Evolutionary conservation across 176 grass and related monocot species (phyloP), one percentile per base, ranked within the genome.

Genomic region (Musa acuminata): DNA sequence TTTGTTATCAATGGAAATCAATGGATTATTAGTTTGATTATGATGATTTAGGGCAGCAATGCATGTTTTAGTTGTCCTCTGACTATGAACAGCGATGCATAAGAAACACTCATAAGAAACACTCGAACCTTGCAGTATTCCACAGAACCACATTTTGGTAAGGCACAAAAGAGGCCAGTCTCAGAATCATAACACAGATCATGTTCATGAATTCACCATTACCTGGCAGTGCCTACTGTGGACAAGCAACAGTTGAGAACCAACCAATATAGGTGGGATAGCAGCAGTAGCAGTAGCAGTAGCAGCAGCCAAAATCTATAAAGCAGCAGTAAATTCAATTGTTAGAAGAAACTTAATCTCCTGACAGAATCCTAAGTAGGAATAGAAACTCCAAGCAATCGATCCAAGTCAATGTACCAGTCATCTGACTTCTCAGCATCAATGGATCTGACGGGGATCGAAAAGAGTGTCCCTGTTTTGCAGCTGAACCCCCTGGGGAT

Each of bases 401-500:
- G 58, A 17, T 20, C 16, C 58, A 62, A n/a, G 58, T 62, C 58
- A 62, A 62, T 3, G 1, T 22, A 64, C 22, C 62, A 64, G 62
- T 64, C 62, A 11, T 64, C 22, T 11, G 21, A 64, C 13, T 64
- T 64, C 62, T 10, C 8, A 12, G 16, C 23, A 11, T 62, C 53
- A 75, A 75, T 75, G 73, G 13, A 75, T 75, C 25, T 75, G 73
- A 48, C 73, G 14, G 12, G 29, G 17, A 48, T 75, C 29, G 13
- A 75, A 75, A 5, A 49, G 49, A 13, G 75, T 24, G 26, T 49
- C 20, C 48, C 20, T 11, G 29, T 52, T 77, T 16, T 64, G 75
- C 62, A 51, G 75, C 60, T 24, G 75, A 60, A 77, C 52, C 9
- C 65, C 75, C 59, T 77, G 75, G 20, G 49, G 49, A 20, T 77